Percentiles rank a stretch among this genome's conserved stretches.
Evolutionary conservation across 1,284 basidiomycete genomes (phyloP).

Genomic region (Mrakiaceae sp.): DNA sequence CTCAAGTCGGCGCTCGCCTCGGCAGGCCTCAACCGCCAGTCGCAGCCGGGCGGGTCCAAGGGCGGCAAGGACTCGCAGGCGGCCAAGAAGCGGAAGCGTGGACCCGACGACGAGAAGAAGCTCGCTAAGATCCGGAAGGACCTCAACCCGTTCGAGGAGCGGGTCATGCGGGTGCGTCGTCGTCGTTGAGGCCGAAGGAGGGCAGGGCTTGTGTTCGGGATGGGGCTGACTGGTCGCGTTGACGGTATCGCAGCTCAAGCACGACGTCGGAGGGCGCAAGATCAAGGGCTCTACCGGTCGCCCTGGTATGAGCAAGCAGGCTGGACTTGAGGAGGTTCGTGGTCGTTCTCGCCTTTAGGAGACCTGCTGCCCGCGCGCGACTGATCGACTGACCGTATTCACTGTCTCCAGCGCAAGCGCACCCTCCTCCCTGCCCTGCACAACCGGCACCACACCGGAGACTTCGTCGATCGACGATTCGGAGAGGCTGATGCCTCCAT

Average conservation of each 20-base stretch:
- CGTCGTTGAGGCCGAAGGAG: background rate
- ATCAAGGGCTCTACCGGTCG: slow-evolving; percentile 71
- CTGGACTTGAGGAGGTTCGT: slow-evolving; percentile 72
- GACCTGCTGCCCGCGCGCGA: too few species aligned
- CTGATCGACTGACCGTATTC: background rate
- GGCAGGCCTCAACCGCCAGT: slow-evolving; percentile 56
- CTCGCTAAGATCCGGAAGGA: slow-evolving; percentile 71
- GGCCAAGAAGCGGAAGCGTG: slow-evolving; percentile 52
- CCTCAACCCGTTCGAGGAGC: slow-evolving; percentile 88
- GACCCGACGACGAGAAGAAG: slow-evolving; percentile 57
- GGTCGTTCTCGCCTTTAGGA: too few species aligned
- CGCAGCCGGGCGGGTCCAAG: slow-evolving; percentile 35
- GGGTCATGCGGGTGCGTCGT: slow-evolving; percentile 54
- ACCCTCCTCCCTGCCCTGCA: slow-evolving; percentile 71
- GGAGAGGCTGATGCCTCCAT: slow-evolving; percentile 88
- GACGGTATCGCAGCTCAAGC: slow-evolving; percentile 47
- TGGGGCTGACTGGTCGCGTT: background rate
- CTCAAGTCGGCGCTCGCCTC: slow-evolving; percentile 70
- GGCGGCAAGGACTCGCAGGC: slow-evolving; percentile 37
- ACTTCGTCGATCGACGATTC: slow-evolving; percentile 86
- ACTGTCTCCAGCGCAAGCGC: slow-evolving; percentile 55
- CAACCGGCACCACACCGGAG: slow-evolving; percentile 68
- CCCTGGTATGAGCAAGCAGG: slow-evolving; percentile 77
- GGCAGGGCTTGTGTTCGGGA: background rate
- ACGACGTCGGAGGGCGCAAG: slow-evolving; percentile 78